Base-by-base conservation (phyloP, 2,329 filamentous ascomycete species). In the Claviceps africana region DNA sequence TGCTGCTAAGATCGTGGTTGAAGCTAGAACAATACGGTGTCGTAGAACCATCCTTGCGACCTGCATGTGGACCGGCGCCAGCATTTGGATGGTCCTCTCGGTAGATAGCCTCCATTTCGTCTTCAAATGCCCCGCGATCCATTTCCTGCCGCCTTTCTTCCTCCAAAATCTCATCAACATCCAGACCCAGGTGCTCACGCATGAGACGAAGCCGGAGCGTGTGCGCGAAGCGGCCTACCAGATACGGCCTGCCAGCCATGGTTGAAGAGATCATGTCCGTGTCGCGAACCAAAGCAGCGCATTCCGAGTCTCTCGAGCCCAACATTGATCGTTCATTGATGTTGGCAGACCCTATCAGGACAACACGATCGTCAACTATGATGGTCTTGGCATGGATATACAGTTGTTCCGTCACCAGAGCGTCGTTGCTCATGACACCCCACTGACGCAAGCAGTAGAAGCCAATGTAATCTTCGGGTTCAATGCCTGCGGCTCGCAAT, bases 331-430 rank as follows among this genome's bases (percentile, higher is more conserved):
- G 83, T 67, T 98, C 93, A 61, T 98, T 98, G 73, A 98, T 97
- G 65, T 98, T 98, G 51, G 93, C 93, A 46, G 91, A 97, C 19
- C 93, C 93, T 60, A 98, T 98, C 55, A 98, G 82, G 21, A 85
- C 91, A 53, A 93, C 81, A 35, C 91, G 82, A 62, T 98, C 93
- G 66, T 98, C 93, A 4, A 95, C 91, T 52, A 98, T 79, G 75
- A 97, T 97, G 58, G 86, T 86, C 70, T 98, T 98, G 55, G 93
- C 93, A 62, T 98, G 93, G 53, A 98, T 97, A 64, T 98, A 98
- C 11, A 98, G 78, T 69, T 97, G 93, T 66, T 98, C 93, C 0
- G 93, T 97, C 3, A 93, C 88, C 39, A 97, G 72, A 53, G 82
- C 80, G 58, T 93, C 86, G 56, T 84, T 84, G 33, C 88, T 88